Base-by-base conservation (phyloP, 2,329 filamentous ascomycete genomes). In the Penicillium brasilianum region DNA sequence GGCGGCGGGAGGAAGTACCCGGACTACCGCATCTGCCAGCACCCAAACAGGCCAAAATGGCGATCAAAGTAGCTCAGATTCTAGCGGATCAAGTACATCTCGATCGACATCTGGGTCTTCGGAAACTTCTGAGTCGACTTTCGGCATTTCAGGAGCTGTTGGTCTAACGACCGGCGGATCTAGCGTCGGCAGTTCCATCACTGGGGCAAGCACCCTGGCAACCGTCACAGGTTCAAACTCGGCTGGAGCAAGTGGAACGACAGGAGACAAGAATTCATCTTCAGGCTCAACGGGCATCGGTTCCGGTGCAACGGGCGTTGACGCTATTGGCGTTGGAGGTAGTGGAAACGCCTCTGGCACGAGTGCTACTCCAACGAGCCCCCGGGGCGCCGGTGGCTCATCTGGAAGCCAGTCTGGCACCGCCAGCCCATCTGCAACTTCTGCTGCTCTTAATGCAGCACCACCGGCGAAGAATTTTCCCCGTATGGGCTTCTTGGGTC, bases 401-500 rank as follows among this genome's bases (percentile, higher is more conserved):
- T 55, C 48, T 30, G 44, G 44, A 30, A 30, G 22, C 44, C 44
- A 30, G 16, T 30, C 25, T 48, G 7, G 22, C 22, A 60, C 60
- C 13, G 51, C 44, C 13, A 36, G n/a, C 7, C 4, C 41, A 22
- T 57, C 60, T 13, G 16, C 50, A 5, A 50, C 46, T 34, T 41
- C 48, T 22, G 20, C 53, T 0, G 13, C 41, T 14, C 49, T 30
- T 50, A 63, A 55, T 32, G 50, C 16, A 25, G 57, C 57, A 34
- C 4, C 34, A 9, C 39, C 50, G 4, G 32, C 34, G 8, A 50
- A n/a, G 18, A 18, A 34, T 3, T 36, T 39, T 16, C 25, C 60
- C 25, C 50, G 10, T 13, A 34, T 54, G 2, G 60, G 60, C 18
- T 30, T 57, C 4, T 39, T 64, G 13, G 32, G 60, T 43, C 28